Evolutionary conservation across 306 rosid species (phyloP), one percentile per base, ranked within the genome.

Genomic region (Sechiopsis laciniata): DNA sequence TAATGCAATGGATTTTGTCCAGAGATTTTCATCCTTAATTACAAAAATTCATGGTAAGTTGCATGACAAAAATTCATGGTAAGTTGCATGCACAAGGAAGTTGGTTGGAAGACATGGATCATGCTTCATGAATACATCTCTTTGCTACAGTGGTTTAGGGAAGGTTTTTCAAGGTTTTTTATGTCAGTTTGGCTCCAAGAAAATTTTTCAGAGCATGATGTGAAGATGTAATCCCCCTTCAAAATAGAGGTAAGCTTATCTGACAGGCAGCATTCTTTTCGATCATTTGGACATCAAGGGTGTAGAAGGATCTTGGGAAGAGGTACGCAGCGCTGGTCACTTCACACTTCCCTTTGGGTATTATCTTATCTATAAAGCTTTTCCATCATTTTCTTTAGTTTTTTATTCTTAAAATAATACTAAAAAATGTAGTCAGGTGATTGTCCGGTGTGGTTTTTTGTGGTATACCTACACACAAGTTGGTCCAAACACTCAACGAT

Each of bases 291-390:
- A 63, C 70, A 35, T 63, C 8, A 37, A 63, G 51, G 26, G 9
- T 63, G 70, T 9, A 63, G 69, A 63, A 37, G 51, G 70, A 9
- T 63, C 51, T 35, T 32, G 68, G 46, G 46, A 62, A 45, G 50
- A 32, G 20, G 69, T 32, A 62, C 8, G 22, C 14, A 1, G 3
- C 4, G 68, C 70, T 37, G 70, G 24, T 63, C 70, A 37, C 26
- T 63, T 63, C 51, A 9, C 51, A 9, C 50, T 14, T 63, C 69
- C 46, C 69, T 62, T 62, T 62, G 50, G 14, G 22, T 62, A 16
- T 7, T 7, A 32, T 16, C 46, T 32, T 32, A 32, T 32, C 68
- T 29, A 61, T 35, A 35, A 35, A 63, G 22, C 50, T 35, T 15
- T 14, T 26, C 50, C 15, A 63, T 63, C 11, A 55, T 55, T 63